Evolutionary conservation across 495 filamentous ascomycete genomes (phyloP), one percentile per base, ranked within the genome.

Genomic region (Penicillium samsonianum): DNA sequence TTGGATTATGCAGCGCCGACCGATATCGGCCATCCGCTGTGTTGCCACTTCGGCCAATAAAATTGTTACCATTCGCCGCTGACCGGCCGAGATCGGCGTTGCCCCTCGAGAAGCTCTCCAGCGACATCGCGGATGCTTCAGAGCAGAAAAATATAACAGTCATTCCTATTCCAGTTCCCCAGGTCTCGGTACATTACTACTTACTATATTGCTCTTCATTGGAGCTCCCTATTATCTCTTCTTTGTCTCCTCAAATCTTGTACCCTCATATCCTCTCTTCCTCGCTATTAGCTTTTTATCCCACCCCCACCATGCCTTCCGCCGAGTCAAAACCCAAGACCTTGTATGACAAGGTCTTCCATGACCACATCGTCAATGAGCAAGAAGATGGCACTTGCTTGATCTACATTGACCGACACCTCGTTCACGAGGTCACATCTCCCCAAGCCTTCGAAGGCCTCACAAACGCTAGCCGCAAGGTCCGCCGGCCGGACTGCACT

Each of bases 381-480:
- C 88, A 91, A 78, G 84, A 90, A 20, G 92, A 95, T 78, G 92
- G 92, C 70, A 98, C 93, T 40, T 82, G 96, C 65, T 71, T 96
- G 53, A 79, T 98, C 28, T 98, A 98, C 66, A 98, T 97, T 67
- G 90, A 95, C 74, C 83, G 94, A 71, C 94, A 98, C 81, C 83
- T 98, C 37, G 91, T 97, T 53, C 94, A 98, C 69, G 94, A 98
- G 81, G 94, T 98, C 68, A 98, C 94, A 50, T 96, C 93, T 53
- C 94, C 94, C 44, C 94, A 98, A 90, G 94, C 94, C 40, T 98
- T 98, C 65, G 94, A 98, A 69, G 93, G 94, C 20, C 82, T 98
- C 33, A 86, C 87, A 71, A 93, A 91, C 72, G 91, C 94, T 33
- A 83, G 84, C 50, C 87, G 94, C 44, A 85, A 84, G 69, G 93